These are phyloP conservation scores for Zizania palustris DNA, from an alignment of 202 grass and related monocot species.

Conservation along the genomic window DNA sequence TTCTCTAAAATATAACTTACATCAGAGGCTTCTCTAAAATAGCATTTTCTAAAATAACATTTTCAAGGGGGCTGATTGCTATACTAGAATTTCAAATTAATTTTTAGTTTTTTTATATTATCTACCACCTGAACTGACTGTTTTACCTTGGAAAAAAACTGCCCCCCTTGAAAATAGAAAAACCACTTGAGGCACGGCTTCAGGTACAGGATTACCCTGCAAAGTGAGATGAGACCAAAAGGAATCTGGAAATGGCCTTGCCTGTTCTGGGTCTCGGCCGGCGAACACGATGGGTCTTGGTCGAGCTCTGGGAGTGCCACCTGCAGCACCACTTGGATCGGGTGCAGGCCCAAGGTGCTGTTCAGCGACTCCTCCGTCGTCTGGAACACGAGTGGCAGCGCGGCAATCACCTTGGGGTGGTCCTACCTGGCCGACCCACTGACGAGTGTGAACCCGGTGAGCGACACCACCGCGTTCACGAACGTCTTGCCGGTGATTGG, in stretches of 20 bases:
- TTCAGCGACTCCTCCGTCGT: constrained; percentile 98
- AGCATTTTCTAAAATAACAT: too few species aligned
- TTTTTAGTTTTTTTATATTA: too few species aligned
- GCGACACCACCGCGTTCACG: constrained; percentile 82
- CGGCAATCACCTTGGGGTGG: constrained; percentile 84
- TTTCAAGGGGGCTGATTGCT: too few species aligned
- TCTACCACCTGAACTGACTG: too few species aligned
- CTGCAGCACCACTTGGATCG: constrained; percentile 96
- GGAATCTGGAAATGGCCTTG: constrained; percentile 9
- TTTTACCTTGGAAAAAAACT: too few species aligned
- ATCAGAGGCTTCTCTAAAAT: too few species aligned
- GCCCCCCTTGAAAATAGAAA: too few species aligned
- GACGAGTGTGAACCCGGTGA: constrained; percentile 96
- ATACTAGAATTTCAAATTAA: too few species aligned
- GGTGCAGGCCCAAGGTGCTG: constrained; percentile 91
- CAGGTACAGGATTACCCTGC: not conserved
- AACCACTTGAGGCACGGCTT: not conserved
- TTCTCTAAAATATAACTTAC: too few species aligned
- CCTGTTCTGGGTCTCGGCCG: constrained; percentile 89
- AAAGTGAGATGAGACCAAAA: not conserved
- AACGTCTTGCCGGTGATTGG: constrained; percentile 77
- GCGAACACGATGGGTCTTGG: constrained; percentile 91
- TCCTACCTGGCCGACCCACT: constrained; percentile 94
- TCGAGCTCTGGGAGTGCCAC: constrained; percentile 97
- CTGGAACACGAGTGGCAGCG: constrained; percentile 94